Percentiles rank a stretch among this genome's conserved stretches.
These are phyloP conservation scores for Trifolium dubium DNA, from an alignment of 306 rosid genomes.

Conservation along the genomic window DNA sequence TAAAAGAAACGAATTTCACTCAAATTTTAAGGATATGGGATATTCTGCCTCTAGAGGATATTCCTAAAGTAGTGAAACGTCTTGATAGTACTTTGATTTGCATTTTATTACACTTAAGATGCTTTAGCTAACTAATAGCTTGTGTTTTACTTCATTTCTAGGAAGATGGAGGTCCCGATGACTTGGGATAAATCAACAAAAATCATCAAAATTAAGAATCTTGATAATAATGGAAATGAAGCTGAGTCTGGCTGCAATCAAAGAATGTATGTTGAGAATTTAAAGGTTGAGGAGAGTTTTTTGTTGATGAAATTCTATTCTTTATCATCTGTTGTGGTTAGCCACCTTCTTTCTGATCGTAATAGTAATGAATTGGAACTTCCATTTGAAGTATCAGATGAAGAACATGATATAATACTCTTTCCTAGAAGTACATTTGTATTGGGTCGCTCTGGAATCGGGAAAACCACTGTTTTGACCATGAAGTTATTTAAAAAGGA, in stretches of 20 bases:
- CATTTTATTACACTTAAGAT: not conserved
- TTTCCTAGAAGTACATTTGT: constrained; percentile 62
- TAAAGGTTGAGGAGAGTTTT: constrained; percentile 79
- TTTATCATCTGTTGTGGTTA: constrained; percentile 56
- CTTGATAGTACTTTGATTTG: constrained; percentile 45
- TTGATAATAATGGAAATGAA: constrained; percentile 31
- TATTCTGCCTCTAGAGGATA: constrained; percentile 55
- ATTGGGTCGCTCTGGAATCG: constrained; percentile 86
- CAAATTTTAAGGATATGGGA: constrained; percentile 86
- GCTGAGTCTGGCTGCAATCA: constrained; percentile 50
- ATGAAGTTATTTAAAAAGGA: constrained; percentile 75
- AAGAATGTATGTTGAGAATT: constrained; percentile 72
- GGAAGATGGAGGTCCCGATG: constrained; percentile 61
- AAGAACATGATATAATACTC: constrained; percentile 68
- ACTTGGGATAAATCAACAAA: constrained; percentile 54
- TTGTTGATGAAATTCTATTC: constrained; percentile 78
- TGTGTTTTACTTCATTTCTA: constrained; percentile 31
- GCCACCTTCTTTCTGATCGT: constrained; percentile 64
- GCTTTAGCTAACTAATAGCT: not conserved
- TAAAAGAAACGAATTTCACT: constrained; percentile 45
- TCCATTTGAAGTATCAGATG: constrained; percentile 76
- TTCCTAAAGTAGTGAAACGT: constrained; percentile 62
- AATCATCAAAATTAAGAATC: constrained; percentile 50
- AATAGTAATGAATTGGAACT: constrained; percentile 62
- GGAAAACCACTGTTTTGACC: constrained; percentile 84